phyloP scores from a whole-genome alignment of 192 early-diverging fungal genomes.

The Backusella australiensis region DNA sequence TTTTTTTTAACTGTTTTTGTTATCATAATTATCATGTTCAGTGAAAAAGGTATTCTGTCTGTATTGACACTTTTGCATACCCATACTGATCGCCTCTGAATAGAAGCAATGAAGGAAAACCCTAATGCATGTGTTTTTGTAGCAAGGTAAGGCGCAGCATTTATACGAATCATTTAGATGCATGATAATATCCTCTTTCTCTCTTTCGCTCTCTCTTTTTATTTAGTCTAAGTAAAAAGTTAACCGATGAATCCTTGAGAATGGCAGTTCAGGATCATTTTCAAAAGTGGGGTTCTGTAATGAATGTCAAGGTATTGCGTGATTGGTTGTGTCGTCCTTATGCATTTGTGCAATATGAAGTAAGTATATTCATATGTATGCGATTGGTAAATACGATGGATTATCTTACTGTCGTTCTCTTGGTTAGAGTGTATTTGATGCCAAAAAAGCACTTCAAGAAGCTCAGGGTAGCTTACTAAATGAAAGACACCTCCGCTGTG shows the following conservation, averaged over 20 bases:
- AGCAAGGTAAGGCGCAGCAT: conserved; percentile 53
- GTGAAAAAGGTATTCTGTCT: not conserved
- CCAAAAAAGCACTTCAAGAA: conserved; percentile 54
- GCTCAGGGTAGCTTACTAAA: conserved; percentile 67
- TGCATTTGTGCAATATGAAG: conserved; percentile 78
- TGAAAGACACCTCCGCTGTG: conserved; percentile 70
- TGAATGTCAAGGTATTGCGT: conserved; percentile 73
- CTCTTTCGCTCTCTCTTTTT: not conserved
- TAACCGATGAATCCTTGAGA: conserved; percentile 52
- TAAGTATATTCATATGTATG: conserved; percentile 12
- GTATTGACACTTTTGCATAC: not conserved
- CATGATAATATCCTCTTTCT: not conserved
- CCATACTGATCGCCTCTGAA: not conserved
- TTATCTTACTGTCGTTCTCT: not conserved
- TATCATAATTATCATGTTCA: not conserved
- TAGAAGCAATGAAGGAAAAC: conserved; percentile 27
- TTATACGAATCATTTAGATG: not conserved
- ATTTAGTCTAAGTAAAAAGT: conserved; percentile 50
- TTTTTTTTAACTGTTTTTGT: too few species aligned
- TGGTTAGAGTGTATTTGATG: conserved; percentile 49
- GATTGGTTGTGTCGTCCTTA: conserved; percentile 72
- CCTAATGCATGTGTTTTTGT: conserved; percentile 71
- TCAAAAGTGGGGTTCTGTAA: conserved; percentile 56
- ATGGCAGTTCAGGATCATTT: conserved; percentile 59
- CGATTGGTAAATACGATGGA: not conserved